Percentiles rank a stretch among this genome's conserved stretches.
phyloP scores from a whole-genome alignment of 345 rosid genomes.

The Salix suchowensis region DNA sequence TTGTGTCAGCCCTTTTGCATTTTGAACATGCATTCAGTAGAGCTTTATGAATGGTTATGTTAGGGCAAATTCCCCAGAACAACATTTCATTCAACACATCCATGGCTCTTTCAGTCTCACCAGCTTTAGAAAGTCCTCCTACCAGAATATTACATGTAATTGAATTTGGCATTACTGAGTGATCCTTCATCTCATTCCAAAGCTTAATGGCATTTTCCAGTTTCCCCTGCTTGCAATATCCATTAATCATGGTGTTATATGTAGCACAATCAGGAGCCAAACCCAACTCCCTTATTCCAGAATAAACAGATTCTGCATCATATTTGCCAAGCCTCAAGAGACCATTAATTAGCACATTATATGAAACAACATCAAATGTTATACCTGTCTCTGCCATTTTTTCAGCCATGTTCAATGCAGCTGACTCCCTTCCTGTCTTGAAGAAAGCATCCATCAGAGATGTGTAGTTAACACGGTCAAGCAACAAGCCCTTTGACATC shows the following conservation, averaged over 20 bases:
- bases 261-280: slow-evolving; percentile 63
- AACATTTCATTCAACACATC: slow-evolving; percentile 53
- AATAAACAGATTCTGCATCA: slow-evolving; percentile 46
- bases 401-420: slow-evolving; percentile 62
- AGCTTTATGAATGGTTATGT: slow-evolving; percentile 40
- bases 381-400: slow-evolving; percentile 61
- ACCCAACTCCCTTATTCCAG: slow-evolving; percentile 62
- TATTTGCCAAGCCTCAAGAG: slow-evolving; percentile 54
- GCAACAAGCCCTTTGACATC: slow-evolving; percentile 50
- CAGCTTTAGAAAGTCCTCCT: slow-evolving; percentile 46
- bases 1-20: slow-evolving; percentile 45
- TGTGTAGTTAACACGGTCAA: slow-evolving; percentile 75
- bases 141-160: slow-evolving; percentile 62
- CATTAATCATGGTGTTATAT: slow-evolving; percentile 69
- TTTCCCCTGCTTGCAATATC: slow-evolving; percentile 53
- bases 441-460: slow-evolving; percentile 86
- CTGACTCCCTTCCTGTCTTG: slow-evolving; percentile 62
- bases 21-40: slow-evolving; percentile 54
- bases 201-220: slow-evolving; percentile 47
- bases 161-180: slow-evolving; percentile 49
- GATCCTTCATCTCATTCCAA: slow-evolving; percentile 66
- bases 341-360: slow-evolving; percentile 73
- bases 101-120: slow-evolving; percentile 48
- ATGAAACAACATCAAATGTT: slow-evolving; percentile 68
- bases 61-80: slow-evolving; percentile 46